A percentile compares a stretch with the other conserved stretches of the same genome.
Evolutionary conservation across 2,329 filamentous ascomycete species (phyloP).

Genomic region (Sclerotinia minor): DNA sequence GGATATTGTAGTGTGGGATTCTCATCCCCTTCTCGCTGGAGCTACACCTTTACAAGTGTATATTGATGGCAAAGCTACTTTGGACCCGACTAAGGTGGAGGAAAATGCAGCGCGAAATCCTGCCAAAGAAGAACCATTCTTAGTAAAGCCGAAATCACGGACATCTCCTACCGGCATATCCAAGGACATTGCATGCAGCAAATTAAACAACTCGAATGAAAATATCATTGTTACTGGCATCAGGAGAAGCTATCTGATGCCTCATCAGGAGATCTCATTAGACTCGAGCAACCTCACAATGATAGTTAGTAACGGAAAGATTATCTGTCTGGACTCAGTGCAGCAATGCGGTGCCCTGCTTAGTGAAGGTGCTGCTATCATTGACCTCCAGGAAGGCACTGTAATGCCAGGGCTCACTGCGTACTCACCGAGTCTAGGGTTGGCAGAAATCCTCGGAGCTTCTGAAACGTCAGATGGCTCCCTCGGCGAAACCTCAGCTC

Average conservation of each 20-base stretch:
- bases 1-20: conserved; percentile 52
- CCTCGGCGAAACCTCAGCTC: conserved; percentile 38
- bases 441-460: conserved; percentile 51
- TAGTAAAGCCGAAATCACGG: conserved; percentile 27
- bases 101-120: conserved; percentile 35
- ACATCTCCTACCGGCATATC: conserved; percentile 28
- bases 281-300: conserved; percentile 41
- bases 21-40: conserved; percentile 49
- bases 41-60: conserved; percentile 51
- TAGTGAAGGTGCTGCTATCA: conserved; percentile 32
- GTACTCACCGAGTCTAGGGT: conserved; percentile 50
- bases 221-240: conserved; percentile 46
- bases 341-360: conserved; percentile 41
- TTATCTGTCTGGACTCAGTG: conserved; percentile 44
- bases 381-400: conserved; percentile 49
- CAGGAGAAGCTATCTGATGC: conserved; percentile 42
- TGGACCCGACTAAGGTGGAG: conserved; percentile 42
- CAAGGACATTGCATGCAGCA: conserved; percentile 26
- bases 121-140: not conserved
- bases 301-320: conserved; percentile 45
- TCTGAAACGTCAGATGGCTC: conserved; percentile 50
- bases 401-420: conserved; percentile 52
- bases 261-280: conserved; percentile 26
- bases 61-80: conserved; percentile 47
- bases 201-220: conserved; percentile 20